These are phyloP conservation scores for Strobilomyces confusus DNA, from an alignment of 768 basidiomycete species.

Conservation along the genomic window DNA sequence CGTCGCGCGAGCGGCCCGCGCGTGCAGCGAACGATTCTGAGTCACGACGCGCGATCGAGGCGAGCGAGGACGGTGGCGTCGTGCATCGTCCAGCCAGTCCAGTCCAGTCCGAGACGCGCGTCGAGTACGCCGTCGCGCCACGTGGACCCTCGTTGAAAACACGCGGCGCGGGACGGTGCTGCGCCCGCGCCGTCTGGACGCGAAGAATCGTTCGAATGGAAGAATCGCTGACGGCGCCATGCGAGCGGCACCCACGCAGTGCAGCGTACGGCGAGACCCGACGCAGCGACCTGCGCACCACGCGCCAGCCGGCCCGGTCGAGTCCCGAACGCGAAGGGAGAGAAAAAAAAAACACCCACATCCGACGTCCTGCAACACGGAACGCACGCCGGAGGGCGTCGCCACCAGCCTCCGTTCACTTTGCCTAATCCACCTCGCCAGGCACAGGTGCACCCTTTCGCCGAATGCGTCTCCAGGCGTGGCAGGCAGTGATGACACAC, in stretches of 20 bases:
- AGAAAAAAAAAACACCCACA: background rate
- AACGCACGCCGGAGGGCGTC: constrained; percentile 2
- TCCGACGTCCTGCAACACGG: constrained; percentile 2
- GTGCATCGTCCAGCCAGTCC: background rate
- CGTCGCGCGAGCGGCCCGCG: no score
- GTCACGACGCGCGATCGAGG: constrained; percentile 5
- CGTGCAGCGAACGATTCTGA: no score
- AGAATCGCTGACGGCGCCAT: background rate
- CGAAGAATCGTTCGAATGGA: background rate
- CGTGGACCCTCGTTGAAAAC: constrained; percentile 24
- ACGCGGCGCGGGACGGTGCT: constrained; percentile 13
- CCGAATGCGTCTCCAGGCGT: background rate
- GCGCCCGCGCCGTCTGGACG: constrained; percentile 7
- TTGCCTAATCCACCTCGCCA: background rate
- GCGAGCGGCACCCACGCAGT: background rate
- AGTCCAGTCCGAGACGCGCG: no score
- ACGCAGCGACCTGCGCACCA: background rate
- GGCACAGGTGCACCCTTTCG: constrained; percentile 9
- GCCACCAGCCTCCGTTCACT: background rate
- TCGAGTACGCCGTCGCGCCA: constrained; percentile 2
- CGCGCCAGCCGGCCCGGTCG: background rate
- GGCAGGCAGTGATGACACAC: constrained; percentile 9
- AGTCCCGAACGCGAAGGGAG: background rate
- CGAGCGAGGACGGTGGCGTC: background rate
- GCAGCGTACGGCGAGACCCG: background rate